These are phyloP conservation scores for Quercus alba DNA, from an alignment of 306 rosid genomes.

Conservation along the genomic window DNA sequence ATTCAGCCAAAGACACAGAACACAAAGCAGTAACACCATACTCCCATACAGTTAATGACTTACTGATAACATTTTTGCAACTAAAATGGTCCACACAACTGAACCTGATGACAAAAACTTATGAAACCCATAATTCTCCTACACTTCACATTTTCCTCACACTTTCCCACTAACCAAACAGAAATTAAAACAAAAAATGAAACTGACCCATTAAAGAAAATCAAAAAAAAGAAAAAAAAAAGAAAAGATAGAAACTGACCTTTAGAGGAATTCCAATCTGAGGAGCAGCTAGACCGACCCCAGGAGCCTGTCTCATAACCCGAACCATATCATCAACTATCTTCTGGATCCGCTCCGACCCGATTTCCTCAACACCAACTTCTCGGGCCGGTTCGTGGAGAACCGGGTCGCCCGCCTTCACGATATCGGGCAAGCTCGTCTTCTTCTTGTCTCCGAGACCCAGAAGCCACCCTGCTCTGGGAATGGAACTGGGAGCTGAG, in stretches of 20 bases:
- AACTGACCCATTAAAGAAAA: background rate
- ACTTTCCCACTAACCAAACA: conserved; percentile 16
- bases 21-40: background rate
- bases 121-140: background rate
- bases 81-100: background rate
- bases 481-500: conserved; percentile 28
- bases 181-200: background rate
- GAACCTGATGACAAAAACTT: background rate
- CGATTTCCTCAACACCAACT: conserved; percentile 55
- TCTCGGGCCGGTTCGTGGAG: conserved; percentile 77
- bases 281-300: conserved; percentile 93
- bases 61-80: background rate
- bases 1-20: background rate
- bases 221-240: background rate
- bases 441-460: conserved; percentile 64
- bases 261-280: conserved; percentile 84
- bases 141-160: background rate
- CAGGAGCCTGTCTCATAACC: conserved; percentile 81
- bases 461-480: conserved; percentile 81
- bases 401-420: conserved; percentile 96
- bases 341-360: conserved; percentile 73
- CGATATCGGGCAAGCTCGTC: conserved; percentile 50
- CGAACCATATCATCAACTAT: conserved; percentile 82
- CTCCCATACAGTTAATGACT: background rate
- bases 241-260: conserved; percentile 35